Evolutionary conservation across 1,139 yeast genomes (phyloP), one percentile per base, ranked within the genome.

Genomic region (Blastobotrys ciferrii): DNA sequence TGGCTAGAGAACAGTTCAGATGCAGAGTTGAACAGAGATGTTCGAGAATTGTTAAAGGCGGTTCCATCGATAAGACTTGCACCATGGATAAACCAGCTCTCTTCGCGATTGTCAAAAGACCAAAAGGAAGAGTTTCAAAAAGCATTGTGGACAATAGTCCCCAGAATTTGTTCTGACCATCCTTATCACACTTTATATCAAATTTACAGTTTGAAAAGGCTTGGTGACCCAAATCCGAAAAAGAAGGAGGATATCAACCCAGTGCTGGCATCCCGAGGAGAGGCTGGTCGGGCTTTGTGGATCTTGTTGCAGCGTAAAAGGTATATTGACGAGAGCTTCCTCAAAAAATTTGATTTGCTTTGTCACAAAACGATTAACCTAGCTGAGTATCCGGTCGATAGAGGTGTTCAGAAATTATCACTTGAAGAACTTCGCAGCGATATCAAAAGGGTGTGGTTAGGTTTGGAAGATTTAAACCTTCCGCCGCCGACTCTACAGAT

Each of bases 31-130:
- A 68, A 66, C 38, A 46, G 42, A 4, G 55, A 53, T 2, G 58
- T 66, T 4, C 51, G 50, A 15, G 45, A 50, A 17, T 53, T 58
- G n/a, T 53, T 65, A 0, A 68, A 73, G 14, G 64, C 77, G 2
- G 68, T 87, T 28, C 84, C 95, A 0, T 72, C 77, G 17, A 71
- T 73, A 58, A 82, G 82, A 57, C 77, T 88, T 49, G 73, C 87
- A 2, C 79, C 88, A 0, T 89, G 97, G 96, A 73, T 84, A 41
- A 82, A 87, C 50, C 98, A 92, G 62, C 72, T 92, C 42, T 75
- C 87, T 3, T 87, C 98, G 0, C 73, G 95, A 50, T 65, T 91
- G 4, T 36, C 40, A 11, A 17, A 11, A n/a, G 18, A 70, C 33
- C 84, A 78, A 18, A 51, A 58, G 42, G 41, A 50, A 43, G 42